phyloP scores from a whole-genome alignment of 2,329 filamentous ascomycete species.

The Huntiella decipiens region DNA sequence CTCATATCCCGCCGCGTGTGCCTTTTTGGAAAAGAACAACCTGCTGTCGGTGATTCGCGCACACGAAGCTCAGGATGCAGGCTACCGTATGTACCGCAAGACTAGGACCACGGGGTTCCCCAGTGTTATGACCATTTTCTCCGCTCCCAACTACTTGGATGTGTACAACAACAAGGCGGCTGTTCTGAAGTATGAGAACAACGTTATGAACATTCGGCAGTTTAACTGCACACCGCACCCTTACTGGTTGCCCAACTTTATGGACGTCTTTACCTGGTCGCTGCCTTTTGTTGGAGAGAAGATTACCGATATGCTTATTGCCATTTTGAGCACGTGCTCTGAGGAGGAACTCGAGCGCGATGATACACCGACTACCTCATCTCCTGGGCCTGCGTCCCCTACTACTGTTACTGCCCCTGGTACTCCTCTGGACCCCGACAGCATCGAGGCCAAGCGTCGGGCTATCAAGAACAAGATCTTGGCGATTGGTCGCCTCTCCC shows the following conservation, averaged over 20 bases:
- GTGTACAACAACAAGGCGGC: slow-evolving; percentile 99
- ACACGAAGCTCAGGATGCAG: slow-evolving; percentile 95
- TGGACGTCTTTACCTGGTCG: slow-evolving; percentile 99
- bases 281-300: slow-evolving; percentile 97
- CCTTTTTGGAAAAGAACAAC: slow-evolving; percentile 98
- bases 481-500: slow-evolving; percentile 85
- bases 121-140: slow-evolving; percentile 99
- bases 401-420: slow-evolving; percentile 19
- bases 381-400: slow-evolving; percentile 53
- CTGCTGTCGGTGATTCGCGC: slow-evolving; percentile 90
- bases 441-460: slow-evolving; percentile 80
- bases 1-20: slow-evolving; percentile 90
- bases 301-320: slow-evolving; percentile 98
- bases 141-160: slow-evolving; percentile 93
- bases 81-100: slow-evolving; percentile 98
- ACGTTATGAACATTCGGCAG: slow-evolving; percentile 99
- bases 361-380: slow-evolving; percentile 45
- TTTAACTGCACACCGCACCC: slow-evolving; percentile 99
- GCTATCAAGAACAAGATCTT: slow-evolving; percentile 99
- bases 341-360: slow-evolving; percentile 82
- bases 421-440: slow-evolving; percentile 50
- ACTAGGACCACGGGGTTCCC: slow-evolving; percentile 95
- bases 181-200: slow-evolving; percentile 98
- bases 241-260: slow-evolving; percentile 99
- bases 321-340: slow-evolving; percentile 95